A percentile compares a stretch with the other conserved stretches of the same genome.
Evolutionary conservation across 2,329 filamentous ascomycete genomes (phyloP).

Genomic region (Xylariaceae sp.): DNA sequence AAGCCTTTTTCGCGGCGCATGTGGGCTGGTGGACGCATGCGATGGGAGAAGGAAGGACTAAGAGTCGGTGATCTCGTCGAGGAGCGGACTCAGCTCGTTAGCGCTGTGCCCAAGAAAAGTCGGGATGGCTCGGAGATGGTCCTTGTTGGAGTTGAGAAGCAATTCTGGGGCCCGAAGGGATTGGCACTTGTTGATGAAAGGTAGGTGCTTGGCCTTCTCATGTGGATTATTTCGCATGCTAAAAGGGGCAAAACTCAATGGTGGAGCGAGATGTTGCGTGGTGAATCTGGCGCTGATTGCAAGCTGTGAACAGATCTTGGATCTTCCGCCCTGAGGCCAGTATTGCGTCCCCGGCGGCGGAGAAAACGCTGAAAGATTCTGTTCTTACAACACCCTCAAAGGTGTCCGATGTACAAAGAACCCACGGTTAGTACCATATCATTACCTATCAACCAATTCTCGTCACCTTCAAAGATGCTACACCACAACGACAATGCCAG

Average conservation of each 20-base stretch:
- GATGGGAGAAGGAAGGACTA: conserved; percentile 37
- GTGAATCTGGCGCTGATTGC: background rate
- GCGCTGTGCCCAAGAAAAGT: conserved; percentile 50
- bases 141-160: conserved; percentile 59
- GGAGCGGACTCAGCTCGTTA: conserved; percentile 52
- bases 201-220: conserved; percentile 25
- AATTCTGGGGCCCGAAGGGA: conserved; percentile 47
- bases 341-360: conserved; percentile 8
- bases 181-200: conserved; percentile 51
- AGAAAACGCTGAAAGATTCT: conserved; percentile 17
- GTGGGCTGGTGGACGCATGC: conserved; percentile 61
- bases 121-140: conserved; percentile 56
- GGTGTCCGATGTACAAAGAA: conserved; percentile 23
- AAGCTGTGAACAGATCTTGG: conserved; percentile 35
- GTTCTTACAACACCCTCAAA: conserved; percentile 25
- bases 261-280: background rate
- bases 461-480: background rate
- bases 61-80: conserved; percentile 29
- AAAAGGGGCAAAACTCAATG: background rate
- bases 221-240: background rate
- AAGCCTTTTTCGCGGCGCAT: conserved; percentile 57
- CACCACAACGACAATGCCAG: background rate
- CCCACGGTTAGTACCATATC: conserved; percentile 5
- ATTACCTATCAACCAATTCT: background rate
- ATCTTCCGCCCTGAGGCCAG: conserved; percentile 39